Base-by-base conservation (phyloP, 2,329 filamentous ascomycete genomes). In the Fusarium sp. region DNA sequence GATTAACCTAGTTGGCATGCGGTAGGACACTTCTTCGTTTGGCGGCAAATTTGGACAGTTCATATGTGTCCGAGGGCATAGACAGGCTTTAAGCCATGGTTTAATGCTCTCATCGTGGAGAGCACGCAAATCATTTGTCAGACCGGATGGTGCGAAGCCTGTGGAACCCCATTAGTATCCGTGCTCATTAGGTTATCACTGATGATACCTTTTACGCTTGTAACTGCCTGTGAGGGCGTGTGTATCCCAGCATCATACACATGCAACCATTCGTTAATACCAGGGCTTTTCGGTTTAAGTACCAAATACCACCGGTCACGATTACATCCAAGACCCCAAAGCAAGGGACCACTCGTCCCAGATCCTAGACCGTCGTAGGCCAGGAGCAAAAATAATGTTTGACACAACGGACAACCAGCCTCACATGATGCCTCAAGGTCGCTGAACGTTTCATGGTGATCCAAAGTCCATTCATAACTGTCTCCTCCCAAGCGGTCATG, bases 101-200 rank as follows among this genome's bases (percentile, higher is more conserved):
- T 38, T 38, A 2, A 38, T 38, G 3, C 34, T 38, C 2, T 38
- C 34, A 0, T 12, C 18, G 34, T 7, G 18, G 6, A 38, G 34
- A 38, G 34, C 34, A n/a, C 3, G 10, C 10, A 38, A 12, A n/a
- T 38, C 34, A 38, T 38, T 3, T n/a, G 5, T 11, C 34, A 38
- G 34, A 12, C 34, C 6, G 0, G 34, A n/a, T 2, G 18, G 18
- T 12, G 6, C 4, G 1, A 38, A 4, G 18, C 5, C 34, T n/a
- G 2, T 12, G 6, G 18, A 38, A 6, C 1, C 5, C 8, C 8
- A 9, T 34, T 2, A 34, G 8, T 5, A 18, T 5, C 16, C 2
- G 34, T n/a, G 3, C 2, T 38, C 5, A n/a, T 2, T 1, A 2
- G 16, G 16, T 0, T 3, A 18, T n/a, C 3, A 11, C 1, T 11